A percentile compares a stretch with the other conserved stretches of the same genome.
Conservation (phyloP, 768 basidiomycete genomes). For the Leucocoprinus sp. region DNA sequence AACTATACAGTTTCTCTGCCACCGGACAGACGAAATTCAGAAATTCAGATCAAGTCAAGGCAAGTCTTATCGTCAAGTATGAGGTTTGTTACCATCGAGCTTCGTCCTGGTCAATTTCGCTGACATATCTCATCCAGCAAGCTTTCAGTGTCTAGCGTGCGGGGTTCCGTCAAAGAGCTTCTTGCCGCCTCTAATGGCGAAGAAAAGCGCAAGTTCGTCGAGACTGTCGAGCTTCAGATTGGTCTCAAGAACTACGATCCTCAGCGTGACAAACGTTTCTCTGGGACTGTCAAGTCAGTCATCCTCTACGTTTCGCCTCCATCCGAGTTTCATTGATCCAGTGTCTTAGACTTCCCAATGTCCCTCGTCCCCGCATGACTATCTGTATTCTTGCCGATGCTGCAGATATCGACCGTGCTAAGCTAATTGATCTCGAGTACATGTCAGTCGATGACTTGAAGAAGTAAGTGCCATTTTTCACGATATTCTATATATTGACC, state of each 20-base stretch:
- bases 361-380: conserved; percentile 98
- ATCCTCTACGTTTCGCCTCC: neutral
- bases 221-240: conserved; percentile 94
- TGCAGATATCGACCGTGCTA: conserved; percentile 96
- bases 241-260: conserved; percentile 99
- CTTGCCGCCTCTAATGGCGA: conserved; percentile 78
- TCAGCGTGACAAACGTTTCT: conserved; percentile 99
- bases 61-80: conserved; percentile 18
- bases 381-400: conserved; percentile 99
- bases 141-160: conserved; percentile 99
- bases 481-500: neutral
- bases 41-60: too few species aligned
- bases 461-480: conserved; percentile 52
- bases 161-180: conserved; percentile 91
- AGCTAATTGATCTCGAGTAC: conserved; percentile 96
- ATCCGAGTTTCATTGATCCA: conserved; percentile 9
- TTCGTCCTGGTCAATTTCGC: neutral
- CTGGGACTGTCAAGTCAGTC: conserved; percentile 88
- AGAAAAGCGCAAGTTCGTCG: conserved; percentile 89
- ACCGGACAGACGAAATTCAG: conserved; percentile 6
- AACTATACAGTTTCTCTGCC: conserved; percentile 11
- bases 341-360: conserved; percentile 74
- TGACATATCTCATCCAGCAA: conserved; percentile 36
- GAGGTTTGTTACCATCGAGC: conserved; percentile 17
- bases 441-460: conserved; percentile 99